Evolutionary conservation across 257 asterid species (phyloP), one percentile per base, ranked within the genome.

Genomic region (Buddleja alternifolia): DNA sequence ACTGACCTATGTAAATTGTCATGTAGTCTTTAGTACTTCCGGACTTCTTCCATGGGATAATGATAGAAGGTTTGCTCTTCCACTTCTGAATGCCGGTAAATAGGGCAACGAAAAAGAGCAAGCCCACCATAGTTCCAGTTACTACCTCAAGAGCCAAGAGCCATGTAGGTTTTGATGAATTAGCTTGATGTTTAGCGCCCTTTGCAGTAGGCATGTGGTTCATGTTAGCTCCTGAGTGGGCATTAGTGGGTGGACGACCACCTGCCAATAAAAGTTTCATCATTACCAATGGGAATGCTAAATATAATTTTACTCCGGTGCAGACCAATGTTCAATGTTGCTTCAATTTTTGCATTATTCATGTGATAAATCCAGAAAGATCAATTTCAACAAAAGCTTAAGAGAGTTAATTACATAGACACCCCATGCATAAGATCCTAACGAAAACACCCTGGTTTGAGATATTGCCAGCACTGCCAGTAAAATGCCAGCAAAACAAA

Each of bases 1-100:
- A 73, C 88, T 40, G 52, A 90, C 97, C 97, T 80, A 86, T 78
- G 78, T 71, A 83, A 71, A 85, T 73, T 6, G 89, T 48, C 72
- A 69, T 68, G 75, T 75, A 42, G 67, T 89, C 95, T 73, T 80
- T 85, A 25, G 77, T 67, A 36, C 90, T 85, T 39, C 85, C 72
- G 19, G 96, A 93, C 77, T 88, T 93, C 79, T 85, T 93, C 96
- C 98, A 90, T 0, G 87, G 92, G 76, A 82, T 86, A 41, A 80
- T 71, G 59, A 86, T 80, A 1, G 81, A 86, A 62, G 96, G 84
- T 74, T 78, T 83, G 46, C 57, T 77, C 57, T 84, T 84, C 82
- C 83, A 88, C 72, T 77, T 90, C 50, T 66, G 81, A 71, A 79
- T 45, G 10, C 84, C 82, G 2, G 97, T 78, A 48, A 87, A 59